Evolutionary conservation across 306 rosid genomes (phyloP).

Genomic region (Mimosa pudica): DNA sequence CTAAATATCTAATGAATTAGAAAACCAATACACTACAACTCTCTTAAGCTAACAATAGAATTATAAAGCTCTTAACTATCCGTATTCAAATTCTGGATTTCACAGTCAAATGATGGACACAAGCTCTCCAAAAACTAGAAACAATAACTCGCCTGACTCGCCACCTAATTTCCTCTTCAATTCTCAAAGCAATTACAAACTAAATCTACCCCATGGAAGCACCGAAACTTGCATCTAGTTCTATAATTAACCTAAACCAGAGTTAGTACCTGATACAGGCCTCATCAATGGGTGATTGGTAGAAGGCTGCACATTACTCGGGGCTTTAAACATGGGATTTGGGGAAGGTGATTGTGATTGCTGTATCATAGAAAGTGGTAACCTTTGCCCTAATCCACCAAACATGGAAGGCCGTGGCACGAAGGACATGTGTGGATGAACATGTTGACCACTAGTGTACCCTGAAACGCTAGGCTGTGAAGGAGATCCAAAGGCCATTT

Average conservation of each 20-base stretch:
- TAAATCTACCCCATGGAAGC: slow-evolving; percentile 41
- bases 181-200: slow-evolving; percentile 52
- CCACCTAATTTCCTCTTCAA: slow-evolving; percentile 53
- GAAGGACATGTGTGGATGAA: slow-evolving; percentile 83
- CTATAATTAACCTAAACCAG: slow-evolving; percentile 79
- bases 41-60: background rate
- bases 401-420: slow-evolving; percentile 77
- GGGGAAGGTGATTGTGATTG: slow-evolving; percentile 67
- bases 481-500: slow-evolving; percentile 69
- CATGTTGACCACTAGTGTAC: slow-evolving; percentile 67
- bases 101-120: slow-evolving; percentile 9
- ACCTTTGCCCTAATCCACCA: slow-evolving; percentile 88
- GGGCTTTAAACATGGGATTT: slow-evolving; percentile 67
- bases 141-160: slow-evolving; percentile 40
- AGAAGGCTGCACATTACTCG: slow-evolving; percentile 65
- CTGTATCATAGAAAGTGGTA: slow-evolving; percentile 81
- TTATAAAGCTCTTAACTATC: background rate
- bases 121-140: slow-evolving; percentile 41
- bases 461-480: slow-evolving; percentile 90
- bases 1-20: too few species aligned
- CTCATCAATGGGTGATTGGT: slow-evolving; percentile 79
- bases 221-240: slow-evolving; percentile 43
- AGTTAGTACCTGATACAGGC: slow-evolving; percentile 86
- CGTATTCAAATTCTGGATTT: background rate
- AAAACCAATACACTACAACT: background rate